phyloP scores from a whole-genome alignment of 2,329 filamentous ascomycete genomes.

The Stylonectria norvegica region DNA sequence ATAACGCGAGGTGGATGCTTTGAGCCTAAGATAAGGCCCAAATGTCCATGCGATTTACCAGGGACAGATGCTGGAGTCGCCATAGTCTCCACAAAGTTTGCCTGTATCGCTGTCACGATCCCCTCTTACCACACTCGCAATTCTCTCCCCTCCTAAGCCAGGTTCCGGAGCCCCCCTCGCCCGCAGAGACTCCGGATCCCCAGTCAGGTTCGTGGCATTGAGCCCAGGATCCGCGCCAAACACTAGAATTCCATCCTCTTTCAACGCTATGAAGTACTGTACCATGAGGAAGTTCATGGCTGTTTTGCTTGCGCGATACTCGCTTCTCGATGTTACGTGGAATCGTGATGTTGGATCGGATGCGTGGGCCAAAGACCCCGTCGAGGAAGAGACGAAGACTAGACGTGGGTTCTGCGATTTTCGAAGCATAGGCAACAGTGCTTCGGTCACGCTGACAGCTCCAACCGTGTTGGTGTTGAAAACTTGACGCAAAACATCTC shows the following conservation, averaged over 20 bases:
- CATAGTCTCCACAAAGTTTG: slow-evolving; percentile 7
- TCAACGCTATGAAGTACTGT: slow-evolving; percentile 6
- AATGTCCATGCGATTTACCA: slow-evolving; percentile 1
- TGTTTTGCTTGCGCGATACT: slow-evolving; percentile 9
- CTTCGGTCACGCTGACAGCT: slow-evolving; percentile 6
- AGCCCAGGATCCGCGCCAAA: slow-evolving; percentile 8
- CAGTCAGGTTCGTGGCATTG: slow-evolving; percentile 6
- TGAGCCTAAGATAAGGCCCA: too few species aligned
- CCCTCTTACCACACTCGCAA: slow-evolving; percentile 8
- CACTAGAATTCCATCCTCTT: slow-evolving; percentile 4
- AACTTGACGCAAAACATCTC: background rate
- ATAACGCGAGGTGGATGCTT: too few species aligned
- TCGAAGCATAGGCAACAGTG: slow-evolving; percentile 4
- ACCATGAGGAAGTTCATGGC: slow-evolving; percentile 10
- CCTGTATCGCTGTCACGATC: slow-evolving; percentile 5
- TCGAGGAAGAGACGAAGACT: slow-evolving; percentile 7
- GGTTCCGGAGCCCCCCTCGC: slow-evolving; percentile 7
- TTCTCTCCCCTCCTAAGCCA: slow-evolving; percentile 4
- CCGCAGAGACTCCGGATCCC: slow-evolving; percentile 2
- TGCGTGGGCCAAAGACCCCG: slow-evolving; percentile 3
- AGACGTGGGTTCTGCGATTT: slow-evolving; percentile 4
- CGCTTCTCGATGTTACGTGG: slow-evolving; percentile 3
- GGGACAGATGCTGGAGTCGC: slow-evolving; percentile 1
- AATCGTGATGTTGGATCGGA: slow-evolving; percentile 2
- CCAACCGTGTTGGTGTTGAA: slow-evolving; percentile 5